phyloP scores from a whole-genome alignment of 331 rosid genomes.

The Arachis monticola region DNA sequence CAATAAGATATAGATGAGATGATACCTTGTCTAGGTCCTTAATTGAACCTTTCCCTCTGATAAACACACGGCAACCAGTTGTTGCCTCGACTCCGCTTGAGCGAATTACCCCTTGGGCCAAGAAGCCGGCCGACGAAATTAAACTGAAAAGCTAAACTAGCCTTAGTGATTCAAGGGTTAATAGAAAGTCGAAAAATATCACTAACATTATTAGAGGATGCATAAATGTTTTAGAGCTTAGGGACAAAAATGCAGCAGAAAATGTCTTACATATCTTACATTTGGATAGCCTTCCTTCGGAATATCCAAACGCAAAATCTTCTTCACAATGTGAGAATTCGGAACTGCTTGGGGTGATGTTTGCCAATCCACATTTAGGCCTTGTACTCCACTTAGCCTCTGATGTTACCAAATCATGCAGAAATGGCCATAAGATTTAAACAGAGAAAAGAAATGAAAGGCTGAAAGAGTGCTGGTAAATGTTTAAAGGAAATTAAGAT shows the following conservation, averaged over 20 bases:
- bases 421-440: constrained; percentile 15
- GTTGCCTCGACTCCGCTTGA: constrained; percentile 95
- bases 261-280: constrained; percentile 55
- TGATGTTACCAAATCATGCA: constrained; percentile 39
- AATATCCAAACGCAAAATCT: constrained; percentile 88
- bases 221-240: background rate
- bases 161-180: constrained; percentile 33
- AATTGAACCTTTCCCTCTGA: constrained; percentile 96
- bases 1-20: constrained; percentile 14
- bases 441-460: background rate
- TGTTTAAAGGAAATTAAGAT: constrained; percentile 7
- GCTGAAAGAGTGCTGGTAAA: background rate
- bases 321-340: constrained; percentile 76
- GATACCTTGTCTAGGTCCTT: constrained; percentile 89
- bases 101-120: constrained; percentile 96
- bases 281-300: constrained; percentile 83
- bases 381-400: constrained; percentile 69
- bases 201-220: constrained; percentile 12
- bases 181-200: background rate
- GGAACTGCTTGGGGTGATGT: constrained; percentile 66
- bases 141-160: constrained; percentile 61
- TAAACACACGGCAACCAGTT: constrained; percentile 94
- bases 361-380: constrained; percentile 88
- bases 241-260: background rate
- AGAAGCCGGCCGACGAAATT: constrained; percentile 96